These are phyloP conservation scores for Hibiscus tridactylites DNA, from an alignment of 345 rosid genomes.

Conservation along the genomic window DNA sequence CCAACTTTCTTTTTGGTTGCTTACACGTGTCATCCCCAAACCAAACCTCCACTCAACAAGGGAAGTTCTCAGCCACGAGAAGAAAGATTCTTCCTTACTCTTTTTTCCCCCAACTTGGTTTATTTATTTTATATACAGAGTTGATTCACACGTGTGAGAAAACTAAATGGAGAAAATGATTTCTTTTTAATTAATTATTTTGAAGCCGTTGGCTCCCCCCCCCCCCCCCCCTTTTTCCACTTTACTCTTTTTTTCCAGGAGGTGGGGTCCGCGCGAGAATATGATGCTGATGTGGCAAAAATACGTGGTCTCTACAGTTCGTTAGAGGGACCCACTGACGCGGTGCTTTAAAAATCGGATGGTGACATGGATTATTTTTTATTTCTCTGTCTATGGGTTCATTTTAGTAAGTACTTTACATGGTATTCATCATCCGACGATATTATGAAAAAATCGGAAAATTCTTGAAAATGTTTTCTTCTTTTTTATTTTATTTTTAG, in stretches of 20 bases:
- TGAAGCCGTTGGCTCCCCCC: neutral
- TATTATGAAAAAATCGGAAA: too few species aligned
- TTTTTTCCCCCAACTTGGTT: too few species aligned
- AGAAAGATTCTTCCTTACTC: neutral
- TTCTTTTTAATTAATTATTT: neutral
- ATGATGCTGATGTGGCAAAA: constrained; percentile 3
- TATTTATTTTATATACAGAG: neutral
- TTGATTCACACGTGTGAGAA: neutral
- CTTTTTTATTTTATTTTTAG: too few species aligned
- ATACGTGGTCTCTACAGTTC: neutral
- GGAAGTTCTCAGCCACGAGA: neutral
- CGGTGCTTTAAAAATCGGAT: neutral
- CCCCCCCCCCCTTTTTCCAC: neutral
- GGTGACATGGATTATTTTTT: neutral
- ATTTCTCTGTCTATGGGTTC: neutral
- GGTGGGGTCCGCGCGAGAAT: neutral
- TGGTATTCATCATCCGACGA: too few species aligned
- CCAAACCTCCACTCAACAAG: neutral
- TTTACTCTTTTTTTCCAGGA: neutral
- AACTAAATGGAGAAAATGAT: neutral
- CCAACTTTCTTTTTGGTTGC: neutral
- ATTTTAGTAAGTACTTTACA: neutral
- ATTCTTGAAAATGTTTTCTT: too few species aligned
- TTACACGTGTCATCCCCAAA: neutral
- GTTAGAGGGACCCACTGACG: neutral